A percentile compares a stretch with the other conserved stretches of the same genome.
These are phyloP conservation scores for Rasamsonia emersonii DNA, from an alignment of 2,329 filamentous ascomycete genomes.

Conservation along the genomic window DNA sequence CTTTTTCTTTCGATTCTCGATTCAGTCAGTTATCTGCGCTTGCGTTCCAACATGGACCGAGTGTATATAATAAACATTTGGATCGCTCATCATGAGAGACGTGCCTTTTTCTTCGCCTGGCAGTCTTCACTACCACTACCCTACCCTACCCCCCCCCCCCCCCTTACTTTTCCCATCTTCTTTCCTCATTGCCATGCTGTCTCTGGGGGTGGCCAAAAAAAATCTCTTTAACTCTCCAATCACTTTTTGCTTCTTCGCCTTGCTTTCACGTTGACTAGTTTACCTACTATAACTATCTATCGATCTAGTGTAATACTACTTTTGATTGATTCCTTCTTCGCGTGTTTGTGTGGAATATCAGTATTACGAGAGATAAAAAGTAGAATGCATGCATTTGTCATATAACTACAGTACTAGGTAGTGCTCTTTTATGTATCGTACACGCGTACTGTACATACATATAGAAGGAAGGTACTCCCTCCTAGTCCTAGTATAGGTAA, in stretches of 20 bases:
- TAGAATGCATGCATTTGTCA: background rate
- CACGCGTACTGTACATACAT: background rate
- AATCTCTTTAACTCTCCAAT: background rate
- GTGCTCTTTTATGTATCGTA: background rate
- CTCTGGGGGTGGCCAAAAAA: too few relatives aligned
- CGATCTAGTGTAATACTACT: constrained; percentile 5
- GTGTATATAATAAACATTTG: too few relatives aligned
- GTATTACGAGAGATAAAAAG: background rate
- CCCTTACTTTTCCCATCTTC: background rate
- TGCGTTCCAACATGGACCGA: constrained; percentile 1
- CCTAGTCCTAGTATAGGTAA: too few relatives aligned
- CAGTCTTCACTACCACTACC: background rate
- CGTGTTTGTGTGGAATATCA: background rate
- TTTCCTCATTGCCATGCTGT: background rate
- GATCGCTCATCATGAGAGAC: too few relatives aligned
- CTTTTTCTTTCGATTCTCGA: constrained; percentile 3
- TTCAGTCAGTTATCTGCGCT: constrained; percentile 7
- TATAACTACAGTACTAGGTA: too few relatives aligned
- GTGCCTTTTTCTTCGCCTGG: constrained; percentile 1
- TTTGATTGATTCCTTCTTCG: background rate
- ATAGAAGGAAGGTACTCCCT: too few relatives aligned
- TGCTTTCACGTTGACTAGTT: too few relatives aligned
- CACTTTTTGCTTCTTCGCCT: background rate
- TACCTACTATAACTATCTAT: constrained; percentile 1
- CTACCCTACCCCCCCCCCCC: background rate